A percentile compares a stretch with the other conserved stretches of the same genome.
Conservation (phyloP, 1,284 basidiomycete genomes). For the Marasmius fiardii region DNA sequence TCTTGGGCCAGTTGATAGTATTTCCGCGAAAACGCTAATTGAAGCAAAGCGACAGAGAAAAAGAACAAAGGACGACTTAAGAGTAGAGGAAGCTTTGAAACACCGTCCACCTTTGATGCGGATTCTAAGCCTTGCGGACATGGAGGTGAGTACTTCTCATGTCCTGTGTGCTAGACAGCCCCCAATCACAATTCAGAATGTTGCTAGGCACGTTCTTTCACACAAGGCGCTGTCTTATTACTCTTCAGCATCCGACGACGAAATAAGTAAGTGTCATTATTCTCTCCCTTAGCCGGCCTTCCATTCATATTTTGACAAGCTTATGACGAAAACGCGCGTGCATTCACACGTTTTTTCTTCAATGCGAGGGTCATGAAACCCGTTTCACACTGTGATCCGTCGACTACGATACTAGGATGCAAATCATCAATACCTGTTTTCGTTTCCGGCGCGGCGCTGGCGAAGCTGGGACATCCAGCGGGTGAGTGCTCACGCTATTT, state of each 20-base stretch:
- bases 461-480: slow-evolving; percentile 86
- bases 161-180: neutral
- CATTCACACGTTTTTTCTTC: slow-evolving; percentile 82
- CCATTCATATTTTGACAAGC: slow-evolving; percentile 39
- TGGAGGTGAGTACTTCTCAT: slow-evolving; percentile 52
- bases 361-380: slow-evolving; percentile 75
- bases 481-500: slow-evolving; percentile 29
- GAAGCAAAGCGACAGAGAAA: slow-evolving; percentile 36
- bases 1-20: slow-evolving; percentile 63
- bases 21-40: slow-evolving; percentile 43
- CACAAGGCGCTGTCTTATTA: slow-evolving; percentile 82
- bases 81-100: slow-evolving; percentile 60
- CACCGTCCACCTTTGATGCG: slow-evolving; percentile 61
- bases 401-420: slow-evolving; percentile 75
- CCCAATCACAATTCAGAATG: slow-evolving; percentile 33
- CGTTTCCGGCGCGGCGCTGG: slow-evolving; percentile 84
- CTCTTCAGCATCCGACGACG: slow-evolving; percentile 79
- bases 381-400: slow-evolving; percentile 68
- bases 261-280: slow-evolving; percentile 65
- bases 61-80: slow-evolving; percentile 68
- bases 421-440: slow-evolving; percentile 79
- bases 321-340: slow-evolving; percentile 61
- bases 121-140: slow-evolving; percentile 73
- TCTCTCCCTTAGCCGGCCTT: slow-evolving; percentile 7
- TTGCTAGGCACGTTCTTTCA: slow-evolving; percentile 64